Evolutionary conservation across 352 stramenopile genomes (phyloP), one percentile per base, ranked within the genome.

Genomic region (Phytophthora sojae): DNA sequence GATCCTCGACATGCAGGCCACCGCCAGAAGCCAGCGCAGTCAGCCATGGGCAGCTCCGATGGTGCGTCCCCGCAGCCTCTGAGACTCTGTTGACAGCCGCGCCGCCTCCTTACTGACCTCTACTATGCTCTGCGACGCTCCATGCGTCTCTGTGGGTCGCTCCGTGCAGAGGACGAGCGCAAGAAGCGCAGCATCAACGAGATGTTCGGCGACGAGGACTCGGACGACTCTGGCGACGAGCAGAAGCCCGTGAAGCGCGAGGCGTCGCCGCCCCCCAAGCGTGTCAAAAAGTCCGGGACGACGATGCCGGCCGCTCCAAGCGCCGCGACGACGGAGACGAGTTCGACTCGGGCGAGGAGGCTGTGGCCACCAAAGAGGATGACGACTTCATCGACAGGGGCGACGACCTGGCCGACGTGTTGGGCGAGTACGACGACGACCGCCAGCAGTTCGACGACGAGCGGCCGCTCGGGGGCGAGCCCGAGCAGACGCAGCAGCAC

Each of bases 331-430:
- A 75, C 3, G 75, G 81, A 0, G 90, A 96, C 30, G 90, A 94
- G 53, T 96, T 96, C 70, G 90, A 96, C 56, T 96, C 90, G 4
- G 90, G 88, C 2, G 90, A 95, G 2, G 90, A 96, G 57, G 84
- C 75, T 1, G 76, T 82, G n/a, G 76, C 68, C 45, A 91, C 75
- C 11, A 94, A 93, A 55, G 90, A 95, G 0, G 90, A 96, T 69
- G 84, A 96, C 5, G 90, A 92, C 47, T 96, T 96, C 66, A 96
- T 96, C 68, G 90, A 95, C 66, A 39, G 84, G n/a, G 90, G 96
- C 26, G 90, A 96, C 68, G 89, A 96, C 61, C 78, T 96, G 29
- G 89, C 75, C 1, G 88, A 94, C 52, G 89, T 96, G 19, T 66
- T 96, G 50, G 85, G 80, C 35, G 89, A 96, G 67, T 95, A 96